A percentile compares a stretch with the other conserved stretches of the same genome.
Evolutionary conservation across 495 filamentous ascomycete genomes (phyloP).

Genomic region (Aspergillus coremiiformis): DNA sequence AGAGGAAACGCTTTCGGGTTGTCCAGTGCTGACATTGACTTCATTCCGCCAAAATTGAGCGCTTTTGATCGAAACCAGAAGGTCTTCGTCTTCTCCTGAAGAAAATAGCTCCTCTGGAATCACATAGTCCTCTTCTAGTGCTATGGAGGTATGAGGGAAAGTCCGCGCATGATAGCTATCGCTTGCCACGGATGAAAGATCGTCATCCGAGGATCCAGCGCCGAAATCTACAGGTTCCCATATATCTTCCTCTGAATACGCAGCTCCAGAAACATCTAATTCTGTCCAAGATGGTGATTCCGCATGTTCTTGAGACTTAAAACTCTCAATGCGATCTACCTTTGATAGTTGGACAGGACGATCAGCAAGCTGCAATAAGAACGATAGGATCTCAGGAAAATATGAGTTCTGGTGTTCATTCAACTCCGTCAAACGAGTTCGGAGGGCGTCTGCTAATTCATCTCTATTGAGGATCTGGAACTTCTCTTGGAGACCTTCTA

Average conservation of each 20-base stretch:
- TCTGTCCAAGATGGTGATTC: conserved; percentile 63
- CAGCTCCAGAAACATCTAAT: conserved; percentile 64
- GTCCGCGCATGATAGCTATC: conserved; percentile 19
- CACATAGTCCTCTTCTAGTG: conserved; percentile 27
- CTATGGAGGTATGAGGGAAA: conserved; percentile 16
- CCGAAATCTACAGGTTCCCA: conserved; percentile 75
- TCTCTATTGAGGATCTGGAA: conserved; percentile 74
- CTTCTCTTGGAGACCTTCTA: conserved; percentile 82
- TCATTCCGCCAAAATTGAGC: conserved; percentile 59
- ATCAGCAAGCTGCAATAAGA: conserved; percentile 77
- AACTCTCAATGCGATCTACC: conserved; percentile 50
- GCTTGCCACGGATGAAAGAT: conserved; percentile 30
- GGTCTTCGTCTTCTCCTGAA: conserved; percentile 27
- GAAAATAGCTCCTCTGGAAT: conserved; percentile 31
- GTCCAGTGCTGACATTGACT: conserved; percentile 18
- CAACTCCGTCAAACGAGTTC: conserved; percentile 54
- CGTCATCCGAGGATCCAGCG: conserved; percentile 55
- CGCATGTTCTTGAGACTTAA: conserved; percentile 37
- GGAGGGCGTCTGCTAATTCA: conserved; percentile 69
- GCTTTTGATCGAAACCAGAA: conserved; percentile 44
- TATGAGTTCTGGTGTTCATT: conserved; percentile 46
- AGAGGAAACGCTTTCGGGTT: conserved; percentile 27
- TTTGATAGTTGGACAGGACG: conserved; percentile 64
- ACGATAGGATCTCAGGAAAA: conserved; percentile 70
- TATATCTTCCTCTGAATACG: conserved; percentile 58